These are phyloP conservation scores for Microbotryum saponariae DNA, from an alignment of 1,284 basidiomycete genomes.

Conservation along the genomic window DNA sequence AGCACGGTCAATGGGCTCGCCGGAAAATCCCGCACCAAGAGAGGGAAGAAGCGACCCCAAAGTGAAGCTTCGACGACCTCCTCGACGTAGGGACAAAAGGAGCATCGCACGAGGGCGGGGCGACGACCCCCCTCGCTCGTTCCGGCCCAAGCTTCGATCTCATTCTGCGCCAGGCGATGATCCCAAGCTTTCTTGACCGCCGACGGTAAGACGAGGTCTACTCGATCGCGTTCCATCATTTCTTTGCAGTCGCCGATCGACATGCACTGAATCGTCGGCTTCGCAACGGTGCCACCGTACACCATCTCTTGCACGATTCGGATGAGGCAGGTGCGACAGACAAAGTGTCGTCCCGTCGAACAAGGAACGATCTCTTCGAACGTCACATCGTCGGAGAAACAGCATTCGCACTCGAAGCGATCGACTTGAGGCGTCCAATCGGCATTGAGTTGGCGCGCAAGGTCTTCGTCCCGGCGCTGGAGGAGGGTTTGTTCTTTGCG, in stretches of 20 bases:
- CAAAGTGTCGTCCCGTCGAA: not conserved
- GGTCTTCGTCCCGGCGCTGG: not conserved
- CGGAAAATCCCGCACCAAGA: conserved; percentile 1
- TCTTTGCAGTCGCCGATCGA: too few species aligned
- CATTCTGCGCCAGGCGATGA: too few species aligned
- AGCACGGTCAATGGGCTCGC: not conserved
- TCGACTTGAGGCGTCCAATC: not conserved
- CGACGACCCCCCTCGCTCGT: not conserved
- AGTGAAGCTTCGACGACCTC: not conserved
- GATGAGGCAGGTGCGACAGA: conserved; percentile 11
- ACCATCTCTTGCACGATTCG: conserved; percentile 5
- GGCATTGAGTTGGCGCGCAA: not conserved
- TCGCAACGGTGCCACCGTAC: not conserved
- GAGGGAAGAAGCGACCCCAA: not conserved
- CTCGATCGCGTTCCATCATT: too few species aligned
- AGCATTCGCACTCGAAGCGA: conserved; percentile 10
- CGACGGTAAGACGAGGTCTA: too few species aligned
- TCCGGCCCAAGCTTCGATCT: too few species aligned
- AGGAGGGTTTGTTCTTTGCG: not conserved
- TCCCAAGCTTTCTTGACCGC: too few species aligned
- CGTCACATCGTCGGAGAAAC: conserved; percentile 3
- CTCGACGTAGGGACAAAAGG: conserved; percentile 19
- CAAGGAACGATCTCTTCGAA: conserved; percentile 1
- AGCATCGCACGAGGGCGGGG: conserved; percentile 5
- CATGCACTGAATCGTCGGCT: too few species aligned